Percentiles rank a stretch among this genome's conserved stretches.
These are phyloP conservation scores for Andrographis paniculata DNA, from an alignment of 305 asterid genomes.

Conservation along the genomic window DNA sequence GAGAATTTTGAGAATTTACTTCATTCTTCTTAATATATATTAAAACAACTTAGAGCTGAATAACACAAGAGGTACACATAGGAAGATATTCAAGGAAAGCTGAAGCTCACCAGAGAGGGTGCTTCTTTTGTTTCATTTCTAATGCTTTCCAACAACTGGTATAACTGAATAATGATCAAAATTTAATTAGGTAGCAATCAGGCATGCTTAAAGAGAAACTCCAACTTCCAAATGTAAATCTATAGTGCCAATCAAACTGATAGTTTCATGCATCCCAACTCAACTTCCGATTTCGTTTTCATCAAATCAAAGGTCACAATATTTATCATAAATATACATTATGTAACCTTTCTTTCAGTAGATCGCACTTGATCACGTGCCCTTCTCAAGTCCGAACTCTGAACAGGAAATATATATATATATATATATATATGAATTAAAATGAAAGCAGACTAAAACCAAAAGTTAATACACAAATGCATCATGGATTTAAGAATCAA, in stretches of 20 bases:
- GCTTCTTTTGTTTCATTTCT: constrained; percentile 58
- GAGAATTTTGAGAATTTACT: neutral
- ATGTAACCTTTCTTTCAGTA: constrained; percentile 72
- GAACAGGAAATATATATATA: constrained; percentile 26
- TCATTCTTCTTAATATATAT: constrained; percentile 3
- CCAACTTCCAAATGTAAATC: constrained; percentile 13
- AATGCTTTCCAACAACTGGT: constrained; percentile 70
- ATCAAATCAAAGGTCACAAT: constrained; percentile 3
- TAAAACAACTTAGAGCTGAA: constrained; percentile 12
- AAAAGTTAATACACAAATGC: constrained; percentile 12
- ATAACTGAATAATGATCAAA: constrained; percentile 39
- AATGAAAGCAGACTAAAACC: constrained; percentile 15
- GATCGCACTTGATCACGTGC: constrained; percentile 70
- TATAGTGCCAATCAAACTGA: constrained; percentile 13
- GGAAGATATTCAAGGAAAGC: constrained; percentile 3
- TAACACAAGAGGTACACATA: neutral
- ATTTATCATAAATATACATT: constrained; percentile 3
- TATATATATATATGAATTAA: constrained; percentile 11
- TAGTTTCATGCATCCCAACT: constrained; percentile 6
- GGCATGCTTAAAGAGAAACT: constrained; percentile 11
- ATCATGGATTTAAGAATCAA: constrained; percentile 28
- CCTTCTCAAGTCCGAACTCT: constrained; percentile 76
- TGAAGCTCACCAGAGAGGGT: constrained; percentile 44
- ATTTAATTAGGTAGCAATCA: constrained; percentile 16
- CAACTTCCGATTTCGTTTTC: constrained; percentile 6